These are phyloP conservation scores for Leccinum disarticulatum DNA, from an alignment of 768 basidiomycete species.

Conservation along the genomic window DNA sequence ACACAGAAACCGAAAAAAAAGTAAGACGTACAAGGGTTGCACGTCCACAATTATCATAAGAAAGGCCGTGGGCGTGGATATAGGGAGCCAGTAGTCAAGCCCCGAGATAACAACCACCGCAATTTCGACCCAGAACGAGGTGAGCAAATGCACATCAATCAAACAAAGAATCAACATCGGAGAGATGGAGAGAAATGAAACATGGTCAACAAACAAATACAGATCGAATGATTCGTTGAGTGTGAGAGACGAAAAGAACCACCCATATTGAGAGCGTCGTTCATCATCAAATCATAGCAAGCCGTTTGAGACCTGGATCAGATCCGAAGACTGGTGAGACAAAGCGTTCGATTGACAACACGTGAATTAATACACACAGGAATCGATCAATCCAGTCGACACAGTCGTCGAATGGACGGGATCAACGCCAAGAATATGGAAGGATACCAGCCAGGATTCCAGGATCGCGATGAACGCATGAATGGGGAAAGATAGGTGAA, in stretches of 20 bases:
- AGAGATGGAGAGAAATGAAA: background rate
- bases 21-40: conserved; percentile 10
- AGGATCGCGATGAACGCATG: conserved; percentile 1
- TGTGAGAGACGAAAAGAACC: background rate
- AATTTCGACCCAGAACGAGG: background rate
- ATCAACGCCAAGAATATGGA: background rate
- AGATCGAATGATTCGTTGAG: conserved; percentile 3
- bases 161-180: background rate
- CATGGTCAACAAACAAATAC: background rate
- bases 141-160: background rate
- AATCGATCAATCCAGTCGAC: background rate
- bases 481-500: conserved; percentile 15
- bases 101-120: background rate
- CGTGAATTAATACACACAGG: background rate
- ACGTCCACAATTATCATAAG: background rate
- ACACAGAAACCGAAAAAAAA: background rate
- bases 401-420: background rate
- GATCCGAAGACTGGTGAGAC: background rate
- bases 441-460: background rate
- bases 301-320: conserved; percentile 6
- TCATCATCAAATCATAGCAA: background rate
- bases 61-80: background rate
- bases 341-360: conserved; percentile 1
- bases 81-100: conserved; percentile 2
- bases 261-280: conserved; percentile 1